Conservation (phyloP, 192 early-diverging fungal genomes). For the Coemansia sp. region DNA sequence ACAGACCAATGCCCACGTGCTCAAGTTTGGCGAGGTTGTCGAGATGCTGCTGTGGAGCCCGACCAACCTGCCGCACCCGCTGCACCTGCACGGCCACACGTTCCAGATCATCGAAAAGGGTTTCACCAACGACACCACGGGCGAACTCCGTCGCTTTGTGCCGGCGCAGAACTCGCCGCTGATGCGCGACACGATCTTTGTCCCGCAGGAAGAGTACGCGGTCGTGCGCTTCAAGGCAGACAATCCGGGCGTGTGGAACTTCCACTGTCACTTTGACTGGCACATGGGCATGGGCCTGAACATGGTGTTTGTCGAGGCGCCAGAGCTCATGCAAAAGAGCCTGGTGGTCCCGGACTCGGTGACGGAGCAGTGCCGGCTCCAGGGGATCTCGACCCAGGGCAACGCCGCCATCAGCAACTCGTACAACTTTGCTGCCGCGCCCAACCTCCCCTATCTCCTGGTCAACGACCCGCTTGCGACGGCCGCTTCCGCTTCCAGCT, state of each 20-base stretch:
- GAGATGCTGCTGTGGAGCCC: slow-evolving; percentile 69
- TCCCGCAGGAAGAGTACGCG: slow-evolving; percentile 54
- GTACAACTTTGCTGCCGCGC: slow-evolving; percentile 16
- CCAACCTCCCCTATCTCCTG: slow-evolving; percentile 8
- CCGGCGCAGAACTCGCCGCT: slow-evolving; percentile 9
- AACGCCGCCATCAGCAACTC: slow-evolving; percentile 21
- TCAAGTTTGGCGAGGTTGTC: slow-evolving; percentile 55
- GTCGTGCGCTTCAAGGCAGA: slow-evolving; percentile 68
- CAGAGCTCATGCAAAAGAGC: slow-evolving; percentile 3
- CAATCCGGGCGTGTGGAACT: slow-evolving; percentile 77
- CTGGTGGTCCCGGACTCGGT: slow-evolving; percentile 21
- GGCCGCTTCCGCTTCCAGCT: neutral
- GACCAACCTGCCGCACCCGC: slow-evolving; percentile 57
- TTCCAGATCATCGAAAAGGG: slow-evolving; percentile 73
- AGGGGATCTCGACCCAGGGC: slow-evolving; percentile 13
- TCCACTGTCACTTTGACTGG: slow-evolving; percentile 73
- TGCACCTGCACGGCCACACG: slow-evolving; percentile 81
- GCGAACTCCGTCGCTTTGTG: slow-evolving; percentile 44
- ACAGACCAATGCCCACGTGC: slow-evolving; percentile 57
- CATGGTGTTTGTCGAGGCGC: slow-evolving; percentile 49
- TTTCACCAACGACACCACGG: slow-evolving; percentile 19
- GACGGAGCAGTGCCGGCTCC: slow-evolving; percentile 17
- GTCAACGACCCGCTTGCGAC: neutral
- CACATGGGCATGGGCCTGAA: slow-evolving; percentile 64
- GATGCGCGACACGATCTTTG: slow-evolving; percentile 57